phyloP scores from a whole-genome alignment of 2,329 filamentous ascomycete genomes.

The Hypocrella siamensis region DNA sequence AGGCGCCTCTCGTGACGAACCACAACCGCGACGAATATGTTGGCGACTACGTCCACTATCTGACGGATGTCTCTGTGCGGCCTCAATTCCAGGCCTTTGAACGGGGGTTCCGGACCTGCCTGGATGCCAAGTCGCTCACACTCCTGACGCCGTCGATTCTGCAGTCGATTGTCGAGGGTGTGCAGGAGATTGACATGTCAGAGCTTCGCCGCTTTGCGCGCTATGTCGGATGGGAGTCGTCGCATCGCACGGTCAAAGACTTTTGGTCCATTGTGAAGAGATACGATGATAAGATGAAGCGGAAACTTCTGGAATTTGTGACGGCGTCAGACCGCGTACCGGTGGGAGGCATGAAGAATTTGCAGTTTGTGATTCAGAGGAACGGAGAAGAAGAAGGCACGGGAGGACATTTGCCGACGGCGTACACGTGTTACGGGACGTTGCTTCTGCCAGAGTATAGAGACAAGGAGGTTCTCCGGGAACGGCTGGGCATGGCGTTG shows the following conservation, averaged over 20 bases:
- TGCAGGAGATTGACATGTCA: constrained; percentile 61
- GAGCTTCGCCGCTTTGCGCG: constrained; percentile 56
- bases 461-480: constrained; percentile 50
- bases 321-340: constrained; percentile 86
- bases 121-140: constrained; percentile 53
- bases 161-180: constrained; percentile 68
- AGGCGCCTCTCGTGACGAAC: constrained; percentile 63
- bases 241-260: constrained; percentile 52
- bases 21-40: constrained; percentile 67
- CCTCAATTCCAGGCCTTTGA: constrained; percentile 71
- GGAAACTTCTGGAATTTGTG: constrained; percentile 77
- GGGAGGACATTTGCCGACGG: constrained; percentile 56
- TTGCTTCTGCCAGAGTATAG: constrained; percentile 73
- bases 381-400: constrained; percentile 48
- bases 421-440: constrained; percentile 86
- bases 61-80: constrained; percentile 61
- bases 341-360: constrained; percentile 65
- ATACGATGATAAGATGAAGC: constrained; percentile 54
- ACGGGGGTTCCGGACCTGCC: constrained; percentile 61
- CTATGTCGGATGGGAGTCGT: constrained; percentile 68
- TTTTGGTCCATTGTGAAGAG: constrained; percentile 72
- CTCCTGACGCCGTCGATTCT: constrained; percentile 59
- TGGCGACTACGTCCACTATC: constrained; percentile 69
- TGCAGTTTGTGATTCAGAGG: constrained; percentile 72
- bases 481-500: constrained; percentile 71